Evolutionary conservation across 2,329 filamentous ascomycete genomes (phyloP).

Genomic region (Lachnellula hyalina): DNA sequence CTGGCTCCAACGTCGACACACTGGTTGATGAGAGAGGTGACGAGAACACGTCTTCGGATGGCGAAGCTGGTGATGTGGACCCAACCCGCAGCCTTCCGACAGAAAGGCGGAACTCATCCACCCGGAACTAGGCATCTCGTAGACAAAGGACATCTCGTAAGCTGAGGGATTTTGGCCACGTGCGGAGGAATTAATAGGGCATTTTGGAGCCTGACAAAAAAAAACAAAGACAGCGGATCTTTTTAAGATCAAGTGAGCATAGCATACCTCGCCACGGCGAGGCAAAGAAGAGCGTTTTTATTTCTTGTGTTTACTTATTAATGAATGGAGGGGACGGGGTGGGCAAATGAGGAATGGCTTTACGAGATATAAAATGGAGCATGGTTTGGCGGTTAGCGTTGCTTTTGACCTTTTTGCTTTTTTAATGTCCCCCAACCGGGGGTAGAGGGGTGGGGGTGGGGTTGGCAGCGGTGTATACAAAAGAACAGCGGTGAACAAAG

Average conservation of each 20-base stretch:
- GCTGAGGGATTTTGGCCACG: background rate
- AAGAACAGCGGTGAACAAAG: constrained; percentile 5
- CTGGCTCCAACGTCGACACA: constrained; percentile 3
- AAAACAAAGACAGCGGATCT: background rate
- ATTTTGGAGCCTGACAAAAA: background rate
- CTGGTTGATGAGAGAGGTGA: constrained; percentile 15
- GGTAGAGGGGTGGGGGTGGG: background rate
- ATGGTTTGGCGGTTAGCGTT: constrained; percentile 24
- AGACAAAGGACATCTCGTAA: background rate
- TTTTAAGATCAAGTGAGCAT: background rate
- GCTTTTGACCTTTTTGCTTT: constrained; percentile 10
- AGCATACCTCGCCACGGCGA: background rate
- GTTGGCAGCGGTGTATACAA: constrained; percentile 11
- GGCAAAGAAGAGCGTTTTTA: background rate
- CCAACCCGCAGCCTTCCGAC: background rate
- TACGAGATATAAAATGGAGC: constrained; percentile 22
- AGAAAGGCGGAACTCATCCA: background rate
- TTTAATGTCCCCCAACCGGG: background rate
- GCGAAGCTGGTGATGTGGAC: background rate
- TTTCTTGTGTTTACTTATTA: constrained; percentile 2
- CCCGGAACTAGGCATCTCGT: background rate
- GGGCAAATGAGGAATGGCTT: constrained; percentile 11
- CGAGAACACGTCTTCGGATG: background rate
- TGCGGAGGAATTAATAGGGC: background rate
- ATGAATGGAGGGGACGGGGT: constrained; percentile 12